Percentiles rank a stretch among this genome's conserved stretches.
Conservation (phyloP, 106 monocot species). For the Acorus gramineus region DNA sequence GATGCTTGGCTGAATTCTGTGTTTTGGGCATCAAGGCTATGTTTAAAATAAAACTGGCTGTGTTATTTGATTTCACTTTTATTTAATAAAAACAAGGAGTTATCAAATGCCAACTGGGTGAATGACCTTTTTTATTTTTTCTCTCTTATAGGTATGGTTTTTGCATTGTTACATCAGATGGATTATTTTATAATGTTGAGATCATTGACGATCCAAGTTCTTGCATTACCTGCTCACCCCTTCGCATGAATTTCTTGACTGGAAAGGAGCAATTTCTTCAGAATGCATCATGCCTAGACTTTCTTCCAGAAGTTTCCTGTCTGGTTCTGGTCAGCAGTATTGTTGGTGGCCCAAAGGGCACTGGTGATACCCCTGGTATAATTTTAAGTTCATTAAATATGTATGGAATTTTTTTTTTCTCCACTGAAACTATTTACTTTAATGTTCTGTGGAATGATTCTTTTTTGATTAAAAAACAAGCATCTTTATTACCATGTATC, state of each 20-base stretch:
- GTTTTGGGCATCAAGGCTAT: no score
- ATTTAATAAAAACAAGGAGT: no score
- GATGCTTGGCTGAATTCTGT: no score
- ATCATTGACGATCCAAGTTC: slow-evolving; percentile 25
- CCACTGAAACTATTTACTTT: background rate
- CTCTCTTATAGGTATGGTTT: slow-evolving; percentile 38
- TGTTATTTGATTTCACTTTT: no score
- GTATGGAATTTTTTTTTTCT: no score
- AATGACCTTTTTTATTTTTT: background rate
- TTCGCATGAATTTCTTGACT: slow-evolving; percentile 13
- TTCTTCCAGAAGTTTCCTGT: slow-evolving; percentile 46
- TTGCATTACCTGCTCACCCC: slow-evolving; percentile 11
- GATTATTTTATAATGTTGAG: slow-evolving; percentile 50
- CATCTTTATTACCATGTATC: no score
- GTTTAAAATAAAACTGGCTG: no score
- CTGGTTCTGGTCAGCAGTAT: slow-evolving; percentile 39
- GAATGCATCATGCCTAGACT: slow-evolving; percentile 57
- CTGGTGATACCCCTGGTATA: slow-evolving; percentile 27
- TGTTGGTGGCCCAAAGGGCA: slow-evolving; percentile 17
- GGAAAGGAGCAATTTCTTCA: slow-evolving; percentile 19
- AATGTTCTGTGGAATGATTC: background rate
- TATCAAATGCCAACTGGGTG: no score
- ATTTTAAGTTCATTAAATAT: no score
- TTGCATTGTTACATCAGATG: slow-evolving; percentile 56
- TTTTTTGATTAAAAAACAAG: background rate